Evolutionary conservation across 768 basidiomycete genomes (phyloP).

Genomic region (Xerocomellus intermedius): DNA sequence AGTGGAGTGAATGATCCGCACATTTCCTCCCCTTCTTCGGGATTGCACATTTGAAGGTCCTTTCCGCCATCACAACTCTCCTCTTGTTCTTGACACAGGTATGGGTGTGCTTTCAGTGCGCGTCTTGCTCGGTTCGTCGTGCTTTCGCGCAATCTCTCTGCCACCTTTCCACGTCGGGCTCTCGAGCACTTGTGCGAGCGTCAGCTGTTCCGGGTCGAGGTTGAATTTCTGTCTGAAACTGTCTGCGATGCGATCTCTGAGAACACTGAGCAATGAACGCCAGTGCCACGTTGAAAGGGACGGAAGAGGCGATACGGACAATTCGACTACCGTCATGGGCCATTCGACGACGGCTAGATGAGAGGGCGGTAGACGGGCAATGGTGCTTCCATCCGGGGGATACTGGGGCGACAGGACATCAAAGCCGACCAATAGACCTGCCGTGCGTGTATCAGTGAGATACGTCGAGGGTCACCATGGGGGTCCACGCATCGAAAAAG

Average conservation of each 20-base stretch:
- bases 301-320: constrained; percentile 43
- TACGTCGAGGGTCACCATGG: neutral
- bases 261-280: neutral
- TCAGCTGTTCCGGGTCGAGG: constrained; percentile 23
- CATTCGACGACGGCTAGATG: constrained; percentile 95
- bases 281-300: too few species aligned
- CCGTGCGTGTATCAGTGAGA: neutral
- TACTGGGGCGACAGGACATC: constrained; percentile 65
- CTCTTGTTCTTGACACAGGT: too few species aligned
- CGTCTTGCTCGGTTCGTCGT: too few species aligned
- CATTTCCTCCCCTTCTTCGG: too few species aligned
- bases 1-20: too few species aligned
- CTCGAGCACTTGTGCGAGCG: constrained; percentile 87
- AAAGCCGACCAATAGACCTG: constrained; percentile 83
- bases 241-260: constrained; percentile 76
- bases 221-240: constrained; percentile 61
- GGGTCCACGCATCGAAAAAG: too few species aligned
- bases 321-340: constrained; percentile 90
- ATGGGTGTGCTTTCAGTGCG: too few species aligned
- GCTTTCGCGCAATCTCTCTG: constrained; percentile 82
- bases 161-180: constrained; percentile 97
- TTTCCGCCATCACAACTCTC: too few species aligned
- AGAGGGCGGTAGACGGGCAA: constrained; percentile 67
- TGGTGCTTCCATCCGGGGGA: constrained; percentile 26
- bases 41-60: too few species aligned